phyloP scores from a whole-genome alignment of 2,329 filamentous ascomycete genomes.

The Cladosporium sp. region DNA sequence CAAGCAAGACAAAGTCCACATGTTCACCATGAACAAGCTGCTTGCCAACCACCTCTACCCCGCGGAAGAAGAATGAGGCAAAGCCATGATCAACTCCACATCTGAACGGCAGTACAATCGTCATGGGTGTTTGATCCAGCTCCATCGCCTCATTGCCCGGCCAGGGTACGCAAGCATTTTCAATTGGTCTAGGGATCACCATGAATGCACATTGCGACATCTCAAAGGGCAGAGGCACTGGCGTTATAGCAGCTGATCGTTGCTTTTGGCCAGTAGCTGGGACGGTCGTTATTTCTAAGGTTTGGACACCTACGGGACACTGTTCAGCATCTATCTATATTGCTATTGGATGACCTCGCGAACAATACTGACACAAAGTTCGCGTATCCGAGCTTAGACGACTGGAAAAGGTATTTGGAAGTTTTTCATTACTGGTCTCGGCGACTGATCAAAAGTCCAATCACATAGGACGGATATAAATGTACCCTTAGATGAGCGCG shows the following conservation, averaged over 20 bases:
- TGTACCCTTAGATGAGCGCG: neutral
- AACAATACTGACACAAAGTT: neutral
- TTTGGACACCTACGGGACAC: neutral
- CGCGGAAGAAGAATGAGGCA: slow-evolving; percentile 60
- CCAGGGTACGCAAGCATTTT: neutral
- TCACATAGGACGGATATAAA: neutral
- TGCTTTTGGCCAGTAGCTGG: neutral
- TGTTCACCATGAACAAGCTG: slow-evolving; percentile 99
- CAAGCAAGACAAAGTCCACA: slow-evolving; percentile 86
- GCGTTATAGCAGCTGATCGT: neutral
- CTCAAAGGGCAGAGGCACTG: neutral
- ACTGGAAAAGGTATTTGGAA: neutral
- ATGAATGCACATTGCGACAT: neutral
- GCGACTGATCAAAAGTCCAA: neutral
- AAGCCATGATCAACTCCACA: neutral
- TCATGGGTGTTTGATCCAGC: neutral
- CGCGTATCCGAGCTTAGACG: neutral
- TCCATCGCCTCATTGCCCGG: neutral
- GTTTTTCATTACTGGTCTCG: neutral
- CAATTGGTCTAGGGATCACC: neutral
- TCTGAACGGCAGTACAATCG: neutral
- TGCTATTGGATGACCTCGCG: neutral
- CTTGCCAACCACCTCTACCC: slow-evolving; percentile 87
- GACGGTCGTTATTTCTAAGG: neutral
- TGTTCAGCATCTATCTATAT: neutral